Evolutionary conservation across 2,329 filamentous ascomycete genomes (phyloP).

Genomic region (Aspergillus clavatus): DNA sequence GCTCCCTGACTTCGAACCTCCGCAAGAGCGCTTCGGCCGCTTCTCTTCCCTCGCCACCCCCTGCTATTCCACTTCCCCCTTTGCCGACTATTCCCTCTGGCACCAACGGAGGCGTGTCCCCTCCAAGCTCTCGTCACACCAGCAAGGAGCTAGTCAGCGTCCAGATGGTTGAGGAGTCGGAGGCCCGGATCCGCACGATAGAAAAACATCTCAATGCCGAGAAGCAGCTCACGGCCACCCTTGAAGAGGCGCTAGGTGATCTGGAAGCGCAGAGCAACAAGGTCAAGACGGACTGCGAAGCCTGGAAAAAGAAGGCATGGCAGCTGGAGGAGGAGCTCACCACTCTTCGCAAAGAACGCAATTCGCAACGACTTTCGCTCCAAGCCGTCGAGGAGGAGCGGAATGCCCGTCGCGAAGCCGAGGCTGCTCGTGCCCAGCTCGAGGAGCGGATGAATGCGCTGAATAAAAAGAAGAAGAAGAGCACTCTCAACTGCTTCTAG

Average conservation of each 20-base stretch:
- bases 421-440: slow-evolving; percentile 79
- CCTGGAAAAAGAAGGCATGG: slow-evolving; percentile 80
- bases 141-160: slow-evolving; percentile 76
- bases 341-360: slow-evolving; percentile 54
- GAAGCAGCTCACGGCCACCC: slow-evolving; percentile 89
- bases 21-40: slow-evolving; percentile 79
- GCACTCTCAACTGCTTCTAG: slow-evolving; percentile 97
- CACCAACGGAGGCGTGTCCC: slow-evolving; percentile 48
- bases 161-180: slow-evolving; percentile 90
- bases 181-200: slow-evolving; percentile 88
- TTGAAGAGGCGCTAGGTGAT: slow-evolving; percentile 93
- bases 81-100: slow-evolving; percentile 61
- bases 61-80: slow-evolving; percentile 91
- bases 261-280: slow-evolving; percentile 88
- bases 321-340: slow-evolving; percentile 63
- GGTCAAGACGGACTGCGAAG: slow-evolving; percentile 83
- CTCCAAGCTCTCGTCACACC: slow-evolving; percentile 63
- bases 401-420: slow-evolving; percentile 83
- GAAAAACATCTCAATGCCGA: slow-evolving; percentile 96
- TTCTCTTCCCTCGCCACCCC: slow-evolving; percentile 87
- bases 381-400: slow-evolving; percentile 95
- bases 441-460: slow-evolving; percentile 93
- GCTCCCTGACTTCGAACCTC: slow-evolving; percentile 62
- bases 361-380: slow-evolving; percentile 60
- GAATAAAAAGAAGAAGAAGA: slow-evolving; percentile 87